phyloP scores from a whole-genome alignment of 192 early-diverging fungal species.

The Backusella sp. region DNA sequence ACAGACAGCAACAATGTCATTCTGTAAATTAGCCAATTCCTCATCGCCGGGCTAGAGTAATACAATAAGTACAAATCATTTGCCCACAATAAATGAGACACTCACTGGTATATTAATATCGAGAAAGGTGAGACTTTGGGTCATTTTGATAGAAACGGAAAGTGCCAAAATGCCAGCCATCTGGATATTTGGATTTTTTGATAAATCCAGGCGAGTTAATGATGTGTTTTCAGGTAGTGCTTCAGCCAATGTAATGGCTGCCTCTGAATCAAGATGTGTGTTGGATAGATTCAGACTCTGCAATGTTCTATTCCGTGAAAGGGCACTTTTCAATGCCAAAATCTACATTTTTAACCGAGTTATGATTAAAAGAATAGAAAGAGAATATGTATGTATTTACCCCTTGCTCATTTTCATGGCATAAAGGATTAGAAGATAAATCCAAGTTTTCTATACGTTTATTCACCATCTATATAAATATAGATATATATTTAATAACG shows the following conservation, averaged over 20 bases:
- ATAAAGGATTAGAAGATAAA: slow-evolving; percentile 17
- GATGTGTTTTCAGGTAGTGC: slow-evolving; percentile 72
- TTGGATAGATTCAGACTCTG: slow-evolving; percentile 17
- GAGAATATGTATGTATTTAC: slow-evolving; percentile 1
- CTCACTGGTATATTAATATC: slow-evolving; percentile 53
- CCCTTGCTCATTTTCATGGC: slow-evolving; percentile 22
- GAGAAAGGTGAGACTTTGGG: slow-evolving; percentile 59
- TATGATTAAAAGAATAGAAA: not conserved
- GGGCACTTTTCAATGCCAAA: slow-evolving; percentile 14
- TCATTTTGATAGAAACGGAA: slow-evolving; percentile 76
- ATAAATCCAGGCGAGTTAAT: slow-evolving; percentile 72
- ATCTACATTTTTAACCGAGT: not conserved
- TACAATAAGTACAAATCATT: not conserved
- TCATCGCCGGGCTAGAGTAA: slow-evolving; percentile 22
- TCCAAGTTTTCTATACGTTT: slow-evolving; percentile 13
- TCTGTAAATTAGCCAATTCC: slow-evolving; percentile 34
- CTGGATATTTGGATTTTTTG: slow-evolving; percentile 74
- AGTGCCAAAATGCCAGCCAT: slow-evolving; percentile 85
- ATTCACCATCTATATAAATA: slow-evolving; percentile 1
- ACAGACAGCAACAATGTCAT: slow-evolving; percentile 39
- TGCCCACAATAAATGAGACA: slow-evolving; percentile 18
- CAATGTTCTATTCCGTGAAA: slow-evolving; percentile 10
- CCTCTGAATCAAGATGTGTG: slow-evolving; percentile 26
- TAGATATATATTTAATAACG: not conserved
- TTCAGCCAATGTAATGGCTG: slow-evolving; percentile 80